Evolutionary conservation across 2,329 filamentous ascomycete species (phyloP).

Genomic region (Blastomyces parvus): DNA sequence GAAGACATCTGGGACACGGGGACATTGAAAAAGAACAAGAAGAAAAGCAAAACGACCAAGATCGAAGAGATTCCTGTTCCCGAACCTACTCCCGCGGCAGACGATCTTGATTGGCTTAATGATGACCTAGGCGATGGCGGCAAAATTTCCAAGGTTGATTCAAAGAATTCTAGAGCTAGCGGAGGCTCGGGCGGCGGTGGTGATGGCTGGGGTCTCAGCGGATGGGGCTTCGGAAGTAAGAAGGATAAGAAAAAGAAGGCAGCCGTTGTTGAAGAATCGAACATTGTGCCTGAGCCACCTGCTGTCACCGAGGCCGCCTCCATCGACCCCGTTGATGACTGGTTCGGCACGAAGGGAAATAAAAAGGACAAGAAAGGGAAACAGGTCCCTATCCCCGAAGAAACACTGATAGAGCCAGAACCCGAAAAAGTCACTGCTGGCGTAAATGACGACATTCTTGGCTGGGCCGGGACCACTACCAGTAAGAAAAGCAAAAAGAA

Average conservation of each 20-base stretch:
- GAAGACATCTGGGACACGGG: conserved; percentile 25
- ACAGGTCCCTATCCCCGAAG: conserved; percentile 31
- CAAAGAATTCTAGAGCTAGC: conserved; percentile 17
- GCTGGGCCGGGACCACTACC: conserved; percentile 9
- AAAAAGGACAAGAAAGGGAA: conserved; percentile 39
- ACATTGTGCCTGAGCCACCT: conserved; percentile 23
- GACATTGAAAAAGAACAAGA: conserved; percentile 21
- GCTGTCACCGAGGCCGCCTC: conserved; percentile 21
- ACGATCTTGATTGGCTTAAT: conserved; percentile 23
- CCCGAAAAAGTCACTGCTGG: conserved; percentile 21
- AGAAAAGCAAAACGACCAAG: conserved; percentile 26
- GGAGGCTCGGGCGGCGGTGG: conserved; percentile 8
- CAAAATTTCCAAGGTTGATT: conserved; percentile 19
- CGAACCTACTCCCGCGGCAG: conserved; percentile 15
- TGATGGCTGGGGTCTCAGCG: conserved; percentile 13
- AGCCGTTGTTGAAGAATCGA: conserved; percentile 20
- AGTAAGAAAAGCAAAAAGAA: conserved; percentile 37
- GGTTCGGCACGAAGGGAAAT: conserved; percentile 26
- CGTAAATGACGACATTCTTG: background rate
- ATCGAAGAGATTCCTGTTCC: background rate
- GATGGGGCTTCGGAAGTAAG: conserved; percentile 26
- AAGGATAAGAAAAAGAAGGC: conserved; percentile 29
- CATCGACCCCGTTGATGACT: conserved; percentile 29
- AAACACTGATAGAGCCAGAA: conserved; percentile 22
- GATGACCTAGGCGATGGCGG: conserved; percentile 13